phyloP scores from a whole-genome alignment of 768 basidiomycete species.

The Lactarius quietus region DNA sequence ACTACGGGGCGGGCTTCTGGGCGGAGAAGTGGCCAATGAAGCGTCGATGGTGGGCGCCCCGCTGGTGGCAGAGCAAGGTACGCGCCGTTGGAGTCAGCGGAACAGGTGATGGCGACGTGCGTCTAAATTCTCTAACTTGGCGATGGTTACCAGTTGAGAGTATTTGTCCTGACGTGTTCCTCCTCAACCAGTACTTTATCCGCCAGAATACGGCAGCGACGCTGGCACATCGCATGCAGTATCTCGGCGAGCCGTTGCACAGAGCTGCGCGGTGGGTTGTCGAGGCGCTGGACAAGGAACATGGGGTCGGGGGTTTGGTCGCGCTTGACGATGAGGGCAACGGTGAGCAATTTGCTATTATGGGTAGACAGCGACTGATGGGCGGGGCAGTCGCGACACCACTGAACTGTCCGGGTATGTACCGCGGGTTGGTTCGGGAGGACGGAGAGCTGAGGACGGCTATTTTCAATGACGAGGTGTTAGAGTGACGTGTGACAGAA shows the following conservation, averaged over 20 bases:
- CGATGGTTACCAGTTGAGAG: conserved; percentile 1
- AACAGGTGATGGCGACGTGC: conserved; percentile 81
- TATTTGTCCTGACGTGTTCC: neutral
- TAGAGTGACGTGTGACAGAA: conserved; percentile 17
- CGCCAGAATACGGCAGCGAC: conserved; percentile 62
- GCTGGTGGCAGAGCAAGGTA: conserved; percentile 30
- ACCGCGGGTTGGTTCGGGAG: conserved; percentile 65
- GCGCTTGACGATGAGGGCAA: conserved; percentile 68
- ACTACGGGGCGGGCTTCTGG: conserved; percentile 79
- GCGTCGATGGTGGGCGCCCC: conserved; percentile 43
- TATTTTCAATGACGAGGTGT: conserved; percentile 67
- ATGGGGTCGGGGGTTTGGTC: conserved; percentile 72
- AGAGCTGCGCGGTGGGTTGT: conserved; percentile 55
- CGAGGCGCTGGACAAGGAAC: conserved; percentile 52
- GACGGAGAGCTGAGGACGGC: conserved; percentile 73
- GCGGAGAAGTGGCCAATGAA: conserved; percentile 66
- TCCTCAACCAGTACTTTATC: conserved; percentile 62
- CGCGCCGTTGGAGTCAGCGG: conserved; percentile 73
- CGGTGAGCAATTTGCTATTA: conserved; percentile 39
- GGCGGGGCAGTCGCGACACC: conserved; percentile 57
- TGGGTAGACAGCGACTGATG: neutral
- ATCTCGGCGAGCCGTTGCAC: conserved; percentile 51
- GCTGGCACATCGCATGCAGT: conserved; percentile 63
- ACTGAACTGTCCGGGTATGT: conserved; percentile 79
- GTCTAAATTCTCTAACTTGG: conserved; percentile 27